phyloP scores from a whole-genome alignment of 2,329 filamentous ascomycete genomes.

The Trichophyton rubrum region DNA sequence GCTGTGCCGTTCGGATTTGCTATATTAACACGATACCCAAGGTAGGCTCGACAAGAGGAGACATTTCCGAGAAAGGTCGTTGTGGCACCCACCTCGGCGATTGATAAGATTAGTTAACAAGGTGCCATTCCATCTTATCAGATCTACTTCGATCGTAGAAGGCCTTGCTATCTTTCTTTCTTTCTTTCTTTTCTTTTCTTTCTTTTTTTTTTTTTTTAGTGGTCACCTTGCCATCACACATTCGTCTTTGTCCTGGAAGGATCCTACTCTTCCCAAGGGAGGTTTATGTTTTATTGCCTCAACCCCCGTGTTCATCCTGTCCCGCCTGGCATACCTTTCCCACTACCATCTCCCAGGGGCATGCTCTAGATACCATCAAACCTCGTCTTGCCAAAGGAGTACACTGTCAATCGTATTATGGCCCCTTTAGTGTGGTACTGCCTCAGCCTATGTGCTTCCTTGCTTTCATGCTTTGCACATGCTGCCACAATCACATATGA shows the following conservation, averaged over 20 bases:
- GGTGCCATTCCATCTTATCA: conserved; percentile 5
- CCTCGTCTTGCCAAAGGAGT: not conserved
- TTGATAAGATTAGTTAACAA: conserved; percentile 5
- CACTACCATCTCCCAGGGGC: not conserved
- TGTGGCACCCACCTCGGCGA: not conserved
- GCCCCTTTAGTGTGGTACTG: not conserved
- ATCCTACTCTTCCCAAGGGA: not conserved
- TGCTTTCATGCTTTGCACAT: conserved; percentile 1
- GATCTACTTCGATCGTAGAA: conserved; percentile 1
- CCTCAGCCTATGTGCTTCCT: conserved; percentile 1
- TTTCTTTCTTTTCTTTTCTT: not conserved
- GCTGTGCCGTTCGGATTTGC: not conserved
- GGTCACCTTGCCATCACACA: no score
- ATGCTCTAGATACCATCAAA: not conserved
- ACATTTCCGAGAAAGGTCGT: not conserved
- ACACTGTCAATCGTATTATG: not conserved
- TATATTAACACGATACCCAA: not conserved
- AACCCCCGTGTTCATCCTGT: not conserved
- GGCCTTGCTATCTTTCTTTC: not conserved
- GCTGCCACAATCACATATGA: conserved; percentile 9
- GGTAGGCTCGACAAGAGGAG: not conserved
- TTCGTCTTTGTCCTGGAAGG: not conserved
- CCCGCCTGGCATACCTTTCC: not conserved
- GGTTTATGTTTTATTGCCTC: not conserved
- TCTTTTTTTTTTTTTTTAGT: no score